phyloP scores from a whole-genome alignment of 768 basidiomycete species.

The Leccinum obscurum region DNA sequence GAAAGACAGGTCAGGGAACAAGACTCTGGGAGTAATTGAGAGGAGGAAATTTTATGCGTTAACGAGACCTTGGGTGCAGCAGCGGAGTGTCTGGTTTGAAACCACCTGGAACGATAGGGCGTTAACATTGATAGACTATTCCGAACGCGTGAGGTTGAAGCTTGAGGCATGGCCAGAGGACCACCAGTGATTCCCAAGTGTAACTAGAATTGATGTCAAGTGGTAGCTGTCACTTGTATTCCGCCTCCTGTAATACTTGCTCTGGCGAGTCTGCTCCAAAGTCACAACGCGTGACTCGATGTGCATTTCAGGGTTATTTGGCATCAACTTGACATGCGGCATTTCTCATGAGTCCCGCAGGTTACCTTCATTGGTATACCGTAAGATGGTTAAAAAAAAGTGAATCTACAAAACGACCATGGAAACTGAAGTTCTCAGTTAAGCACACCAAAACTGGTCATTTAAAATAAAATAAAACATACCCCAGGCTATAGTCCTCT shows the following conservation, averaged over 20 bases:
- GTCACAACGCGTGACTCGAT: background rate
- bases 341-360: background rate
- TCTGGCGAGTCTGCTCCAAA: background rate
- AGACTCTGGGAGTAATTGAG: slow-evolving; percentile 15
- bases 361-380: background rate
- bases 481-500: slow-evolving; percentile 15
- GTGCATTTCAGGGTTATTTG: background rate
- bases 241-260: background rate
- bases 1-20: slow-evolving; percentile 26
- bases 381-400: background rate
- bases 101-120: no score
- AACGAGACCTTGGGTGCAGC: no score
- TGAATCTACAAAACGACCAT: background rate
- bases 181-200: background rate
- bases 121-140: no score
- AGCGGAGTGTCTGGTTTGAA: no score
- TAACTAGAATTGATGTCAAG: background rate
- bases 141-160: no score
- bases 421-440: background rate
- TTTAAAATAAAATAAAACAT: background rate
- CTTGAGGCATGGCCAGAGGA: no score
- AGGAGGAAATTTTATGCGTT: slow-evolving; percentile 9
- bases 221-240: background rate
- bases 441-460: background rate
- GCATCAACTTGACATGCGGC: background rate